Conservation (phyloP, 1,284 basidiomycete species). For the Vanrija sp. region DNA sequence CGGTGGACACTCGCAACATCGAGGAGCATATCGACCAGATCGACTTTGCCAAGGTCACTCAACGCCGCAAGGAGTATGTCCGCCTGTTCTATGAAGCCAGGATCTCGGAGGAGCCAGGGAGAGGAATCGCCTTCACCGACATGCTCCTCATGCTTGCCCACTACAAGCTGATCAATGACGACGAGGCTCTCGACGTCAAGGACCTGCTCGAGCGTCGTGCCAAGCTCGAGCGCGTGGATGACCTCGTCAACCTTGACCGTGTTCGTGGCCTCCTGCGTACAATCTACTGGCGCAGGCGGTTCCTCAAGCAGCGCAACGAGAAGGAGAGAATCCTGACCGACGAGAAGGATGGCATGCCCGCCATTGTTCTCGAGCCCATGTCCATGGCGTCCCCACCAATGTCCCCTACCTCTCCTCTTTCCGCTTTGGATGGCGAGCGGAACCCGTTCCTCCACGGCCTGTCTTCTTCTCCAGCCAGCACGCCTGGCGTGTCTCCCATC, state of each 20-base stretch:
- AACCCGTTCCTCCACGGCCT: conserved; percentile 7
- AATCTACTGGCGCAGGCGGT: conserved; percentile 67
- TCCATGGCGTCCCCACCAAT: conserved; percentile 28
- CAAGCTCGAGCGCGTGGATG: conserved; percentile 71
- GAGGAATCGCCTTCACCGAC: conserved; percentile 84
- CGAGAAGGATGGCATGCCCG: conserved; percentile 41
- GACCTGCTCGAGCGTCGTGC: conserved; percentile 72
- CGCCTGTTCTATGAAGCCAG: conserved; percentile 80
- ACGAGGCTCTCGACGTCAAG: conserved; percentile 74
- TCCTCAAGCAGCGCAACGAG: conserved; percentile 49
- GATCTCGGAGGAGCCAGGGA: conserved; percentile 64
- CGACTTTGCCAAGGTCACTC: conserved; percentile 61
- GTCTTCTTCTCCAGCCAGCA: conserved; percentile 6
- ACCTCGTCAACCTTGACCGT: conserved; percentile 76
- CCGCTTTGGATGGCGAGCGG: conserved; percentile 4
- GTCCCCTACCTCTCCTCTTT: conserved; percentile 12
- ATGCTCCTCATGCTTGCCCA: conserved; percentile 88
- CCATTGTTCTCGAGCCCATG: conserved; percentile 45
- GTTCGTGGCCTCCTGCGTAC: conserved; percentile 73
- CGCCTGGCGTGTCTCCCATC: too few species aligned
- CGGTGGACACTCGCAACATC: conserved; percentile 64
- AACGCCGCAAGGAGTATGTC: conserved; percentile 65
- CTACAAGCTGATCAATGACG: conserved; percentile 86
- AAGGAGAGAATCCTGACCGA: conserved; percentile 24
- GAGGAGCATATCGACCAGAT: conserved; percentile 60